phyloP scores from a whole-genome alignment of 1,284 basidiomycete genomes.

The Ustilago sp. region DNA sequence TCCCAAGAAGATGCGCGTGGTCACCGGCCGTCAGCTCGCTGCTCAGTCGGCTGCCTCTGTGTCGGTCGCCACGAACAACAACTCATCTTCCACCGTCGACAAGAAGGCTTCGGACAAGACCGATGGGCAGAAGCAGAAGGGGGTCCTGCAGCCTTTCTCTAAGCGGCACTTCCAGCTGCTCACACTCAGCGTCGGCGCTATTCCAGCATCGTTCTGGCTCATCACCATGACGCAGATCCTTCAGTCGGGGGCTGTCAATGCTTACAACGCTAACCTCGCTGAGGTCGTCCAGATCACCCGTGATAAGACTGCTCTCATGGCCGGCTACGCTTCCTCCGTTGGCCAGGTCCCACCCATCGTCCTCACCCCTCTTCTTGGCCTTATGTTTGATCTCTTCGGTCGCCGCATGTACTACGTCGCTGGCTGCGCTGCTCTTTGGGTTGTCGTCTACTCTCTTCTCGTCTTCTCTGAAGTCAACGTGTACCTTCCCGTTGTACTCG shows the following conservation, averaged over 20 bases:
- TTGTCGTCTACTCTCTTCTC: slow-evolving; percentile 70
- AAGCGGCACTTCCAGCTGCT: slow-evolving; percentile 16
- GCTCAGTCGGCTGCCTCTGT: slow-evolving; percentile 2
- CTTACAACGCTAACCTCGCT: slow-evolving; percentile 70
- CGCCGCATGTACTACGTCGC: slow-evolving; percentile 61
- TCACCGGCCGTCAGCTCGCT: slow-evolving; percentile 54
- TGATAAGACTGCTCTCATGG: slow-evolving; percentile 69
- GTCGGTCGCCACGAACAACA: slow-evolving; percentile 1
- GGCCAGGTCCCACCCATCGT: slow-evolving; percentile 71
- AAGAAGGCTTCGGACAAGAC: slow-evolving; percentile 7
- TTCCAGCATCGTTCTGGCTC: slow-evolving; percentile 66
- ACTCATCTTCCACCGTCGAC: slow-evolving; percentile 10
- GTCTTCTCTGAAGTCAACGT: slow-evolving; percentile 70
- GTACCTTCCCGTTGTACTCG: slow-evolving; percentile 69
- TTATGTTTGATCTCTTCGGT: slow-evolving; percentile 58
- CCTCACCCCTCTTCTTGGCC: slow-evolving; percentile 69
- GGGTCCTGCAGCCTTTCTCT: slow-evolving; percentile 16
- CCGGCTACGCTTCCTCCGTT: slow-evolving; percentile 71
- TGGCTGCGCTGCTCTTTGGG: slow-evolving; percentile 68
- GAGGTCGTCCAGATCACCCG: slow-evolving; percentile 71
- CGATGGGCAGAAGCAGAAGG: neutral
- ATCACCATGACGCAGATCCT: slow-evolving; percentile 62
- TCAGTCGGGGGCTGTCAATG: slow-evolving; percentile 69
- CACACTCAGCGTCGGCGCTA: slow-evolving; percentile 23
- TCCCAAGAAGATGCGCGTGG: slow-evolving; percentile 62